phyloP scores from a whole-genome alignment of 495 filamentous ascomycete genomes.

The Tuber umbilicatum region DNA sequence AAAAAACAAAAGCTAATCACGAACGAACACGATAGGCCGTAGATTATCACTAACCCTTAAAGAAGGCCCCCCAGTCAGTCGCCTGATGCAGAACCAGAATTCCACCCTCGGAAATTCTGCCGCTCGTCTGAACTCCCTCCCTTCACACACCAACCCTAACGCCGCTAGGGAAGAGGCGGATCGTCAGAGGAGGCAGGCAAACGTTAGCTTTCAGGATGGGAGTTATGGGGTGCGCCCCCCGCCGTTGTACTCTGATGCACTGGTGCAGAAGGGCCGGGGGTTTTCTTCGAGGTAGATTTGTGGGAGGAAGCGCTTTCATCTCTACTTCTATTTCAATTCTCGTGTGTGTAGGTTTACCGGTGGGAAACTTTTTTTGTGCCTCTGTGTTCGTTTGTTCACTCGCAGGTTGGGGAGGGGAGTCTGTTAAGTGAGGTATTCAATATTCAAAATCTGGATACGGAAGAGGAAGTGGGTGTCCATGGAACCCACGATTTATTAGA shows the following conservation, averaged over 20 bases:
- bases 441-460: background rate
- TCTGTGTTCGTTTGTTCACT: background rate
- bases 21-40: conserved; percentile 48
- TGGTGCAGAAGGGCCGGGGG: conserved; percentile 39
- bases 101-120: conserved; percentile 3
- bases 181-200: conserved; percentile 36
- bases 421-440: background rate
- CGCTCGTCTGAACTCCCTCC: conserved; percentile 10
- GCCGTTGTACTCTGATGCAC: conserved; percentile 40
- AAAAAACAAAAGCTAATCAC: background rate
- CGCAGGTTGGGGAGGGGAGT: background rate
- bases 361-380: background rate
- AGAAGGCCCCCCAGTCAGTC: conserved; percentile 42
- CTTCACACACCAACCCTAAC: conserved; percentile 24
- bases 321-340: background rate
- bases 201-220: conserved; percentile 40
- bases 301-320: background rate
- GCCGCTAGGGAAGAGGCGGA: conserved; percentile 39
- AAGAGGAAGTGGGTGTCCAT: background rate
- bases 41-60: conserved; percentile 71
- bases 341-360: background rate
- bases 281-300: conserved; percentile 12
- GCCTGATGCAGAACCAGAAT: conserved; percentile 12
- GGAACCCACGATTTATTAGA: background rate
- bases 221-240: conserved; percentile 39